Evolutionary conservation across 345 rosid species (phyloP).

Genomic region (Bretschneidera sinensis): DNA sequence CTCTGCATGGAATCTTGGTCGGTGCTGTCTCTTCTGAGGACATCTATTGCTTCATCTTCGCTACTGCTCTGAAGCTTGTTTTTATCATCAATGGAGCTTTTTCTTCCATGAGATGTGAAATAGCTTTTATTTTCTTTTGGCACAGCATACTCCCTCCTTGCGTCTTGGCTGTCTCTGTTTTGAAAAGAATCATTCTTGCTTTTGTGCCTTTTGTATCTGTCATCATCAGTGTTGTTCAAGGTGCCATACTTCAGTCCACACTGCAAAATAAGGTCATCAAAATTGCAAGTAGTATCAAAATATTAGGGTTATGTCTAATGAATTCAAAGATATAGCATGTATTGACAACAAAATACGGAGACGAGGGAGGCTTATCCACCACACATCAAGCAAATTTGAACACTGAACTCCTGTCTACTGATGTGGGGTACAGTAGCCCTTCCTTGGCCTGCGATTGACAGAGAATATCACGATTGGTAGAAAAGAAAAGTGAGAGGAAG

Average conservation of each 20-base stretch:
- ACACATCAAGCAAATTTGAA: too few relatives aligned
- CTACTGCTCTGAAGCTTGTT: conserved; percentile 28
- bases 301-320: background rate
- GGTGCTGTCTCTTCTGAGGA: conserved; percentile 13
- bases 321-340: background rate
- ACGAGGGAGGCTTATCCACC: too few relatives aligned
- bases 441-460: too few relatives aligned
- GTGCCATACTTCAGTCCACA: conserved; percentile 26
- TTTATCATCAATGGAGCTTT: conserved; percentile 16
- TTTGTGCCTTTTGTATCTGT: conserved; percentile 7
- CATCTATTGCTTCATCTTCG: conserved; percentile 36
- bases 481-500: too few relatives aligned
- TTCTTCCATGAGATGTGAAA: conserved; percentile 15
- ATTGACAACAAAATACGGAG: too few relatives aligned
- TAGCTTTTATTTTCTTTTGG: conserved; percentile 21
- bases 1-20: conserved; percentile 22
- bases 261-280: conserved; percentile 16
- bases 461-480: too few relatives aligned
- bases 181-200: conserved; percentile 11
- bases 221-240: conserved; percentile 10
- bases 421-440: too few relatives aligned
- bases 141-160: conserved; percentile 4
- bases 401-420: too few relatives aligned
- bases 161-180: conserved; percentile 12
- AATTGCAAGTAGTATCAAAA: too few relatives aligned